Evolutionary conservation across 495 filamentous ascomycete genomes (phyloP).

Genomic region (Parachaetomium inaequale): DNA sequence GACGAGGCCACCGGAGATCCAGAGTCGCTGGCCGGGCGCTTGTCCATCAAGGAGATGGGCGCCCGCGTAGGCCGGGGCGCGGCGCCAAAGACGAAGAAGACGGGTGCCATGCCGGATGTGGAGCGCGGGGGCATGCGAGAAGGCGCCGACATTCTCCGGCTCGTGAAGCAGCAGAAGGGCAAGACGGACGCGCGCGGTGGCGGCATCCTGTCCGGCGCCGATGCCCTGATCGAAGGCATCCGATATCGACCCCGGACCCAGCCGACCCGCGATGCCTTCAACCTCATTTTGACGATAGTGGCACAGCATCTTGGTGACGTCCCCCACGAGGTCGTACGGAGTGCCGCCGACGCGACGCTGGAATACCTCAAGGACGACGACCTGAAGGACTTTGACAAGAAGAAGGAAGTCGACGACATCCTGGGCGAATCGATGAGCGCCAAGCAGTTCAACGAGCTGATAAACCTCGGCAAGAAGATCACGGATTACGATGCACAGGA

Average conservation of each 20-base stretch:
- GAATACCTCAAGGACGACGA: conserved; percentile 93
- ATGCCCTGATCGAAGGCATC: conserved; percentile 79
- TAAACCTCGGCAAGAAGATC: conserved; percentile 98
- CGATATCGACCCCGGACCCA: conserved; percentile 85
- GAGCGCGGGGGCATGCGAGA: conserved; percentile 78
- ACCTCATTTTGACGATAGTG: conserved; percentile 88
- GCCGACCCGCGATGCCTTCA: conserved; percentile 91
- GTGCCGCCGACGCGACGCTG: conserved; percentile 89
- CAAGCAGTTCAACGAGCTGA: conserved; percentile 94
- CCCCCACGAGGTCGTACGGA: conserved; percentile 83
- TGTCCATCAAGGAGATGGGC: conserved; percentile 94
- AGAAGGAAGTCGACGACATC: conserved; percentile 94
- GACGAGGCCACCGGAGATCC: conserved; percentile 97
- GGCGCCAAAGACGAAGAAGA: conserved; percentile 74
- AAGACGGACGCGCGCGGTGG: conserved; percentile 74
- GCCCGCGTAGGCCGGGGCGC: conserved; percentile 71
- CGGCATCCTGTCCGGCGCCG: conserved; percentile 78
- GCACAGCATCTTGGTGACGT: conserved; percentile 88
- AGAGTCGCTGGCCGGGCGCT: conserved; percentile 90
- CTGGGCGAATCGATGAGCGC: conserved; percentile 74
- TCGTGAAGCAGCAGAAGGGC: conserved; percentile 84
- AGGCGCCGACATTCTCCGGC: conserved; percentile 79
- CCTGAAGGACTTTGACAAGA: conserved; percentile 97
- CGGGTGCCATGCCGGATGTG: conserved; percentile 59
- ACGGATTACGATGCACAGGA: conserved; percentile 98